These are phyloP conservation scores for Prinsepia uniflora DNA, from an alignment of 306 rosid species.

Conservation along the genomic window DNA sequence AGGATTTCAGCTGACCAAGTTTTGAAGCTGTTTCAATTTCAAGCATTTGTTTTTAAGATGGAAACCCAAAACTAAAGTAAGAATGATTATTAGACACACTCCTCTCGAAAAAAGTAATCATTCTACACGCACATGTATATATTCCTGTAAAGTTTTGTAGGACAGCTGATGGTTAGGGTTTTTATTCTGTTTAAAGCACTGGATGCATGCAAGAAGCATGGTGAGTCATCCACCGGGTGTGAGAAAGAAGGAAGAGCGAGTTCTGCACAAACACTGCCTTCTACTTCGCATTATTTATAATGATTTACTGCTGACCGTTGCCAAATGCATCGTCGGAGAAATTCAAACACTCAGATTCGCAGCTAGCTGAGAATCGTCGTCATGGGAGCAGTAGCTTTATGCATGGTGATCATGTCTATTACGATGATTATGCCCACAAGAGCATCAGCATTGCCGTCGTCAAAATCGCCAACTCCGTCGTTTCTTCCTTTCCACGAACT, in stretches of 20 bases:
- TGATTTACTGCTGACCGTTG: conserved; percentile 1
- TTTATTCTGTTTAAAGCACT: conserved; percentile 13
- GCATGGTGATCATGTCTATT: conserved; percentile 24
- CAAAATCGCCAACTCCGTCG: neutral
- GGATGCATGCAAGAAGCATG: conserved; percentile 45
- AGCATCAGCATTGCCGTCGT: conserved; percentile 3
- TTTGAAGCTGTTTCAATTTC: no score
- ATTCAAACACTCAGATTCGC: neutral
- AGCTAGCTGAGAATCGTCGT: neutral
- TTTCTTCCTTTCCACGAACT: neutral
- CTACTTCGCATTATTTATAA: neutral
- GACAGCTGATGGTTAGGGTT: neutral
- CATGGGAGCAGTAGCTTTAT: conserved; percentile 22
- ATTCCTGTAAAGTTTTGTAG: no score
- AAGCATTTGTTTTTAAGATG: no score
- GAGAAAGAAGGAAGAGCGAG: conserved; percentile 12
- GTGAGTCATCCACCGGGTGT: conserved; percentile 32
- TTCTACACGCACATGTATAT: no score
- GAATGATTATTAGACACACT: no score
- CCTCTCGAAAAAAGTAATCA: no score
- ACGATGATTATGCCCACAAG: conserved; percentile 14
- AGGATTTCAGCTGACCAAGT: no score
- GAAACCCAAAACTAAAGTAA: no score
- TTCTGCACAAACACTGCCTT: conserved; percentile 18
- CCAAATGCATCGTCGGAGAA: conserved; percentile 5